These are phyloP conservation scores for Mycena sanguinolenta DNA, from an alignment of 768 basidiomycete genomes.

Conservation along the genomic window DNA sequence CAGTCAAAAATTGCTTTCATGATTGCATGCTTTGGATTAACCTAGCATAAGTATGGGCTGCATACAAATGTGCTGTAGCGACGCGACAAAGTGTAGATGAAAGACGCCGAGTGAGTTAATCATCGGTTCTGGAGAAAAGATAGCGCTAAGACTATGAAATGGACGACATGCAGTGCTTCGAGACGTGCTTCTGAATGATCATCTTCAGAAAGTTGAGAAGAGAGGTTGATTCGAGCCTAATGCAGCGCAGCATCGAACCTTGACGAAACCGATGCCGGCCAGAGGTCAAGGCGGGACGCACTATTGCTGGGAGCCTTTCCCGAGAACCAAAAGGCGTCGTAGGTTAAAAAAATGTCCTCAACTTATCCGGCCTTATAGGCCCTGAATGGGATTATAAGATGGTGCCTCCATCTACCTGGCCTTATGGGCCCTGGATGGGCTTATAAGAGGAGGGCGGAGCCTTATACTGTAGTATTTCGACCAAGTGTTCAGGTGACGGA, in stretches of 20 bases:
- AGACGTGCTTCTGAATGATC: constrained; percentile 32
- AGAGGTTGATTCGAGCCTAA: neutral
- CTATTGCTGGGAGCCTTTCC: constrained; percentile 97
- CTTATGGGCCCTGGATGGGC: too few species aligned
- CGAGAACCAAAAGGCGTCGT: constrained; percentile 99
- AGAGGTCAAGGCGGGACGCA: constrained; percentile 86
- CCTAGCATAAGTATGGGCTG: constrained; percentile 36
- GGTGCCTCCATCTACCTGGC: too few species aligned
- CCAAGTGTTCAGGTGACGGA: too few species aligned
- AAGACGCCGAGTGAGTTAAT: constrained; percentile 9
- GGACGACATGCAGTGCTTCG: too few species aligned
- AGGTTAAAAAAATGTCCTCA: too few species aligned
- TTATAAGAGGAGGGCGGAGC: too few species aligned
- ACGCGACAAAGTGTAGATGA: constrained; percentile 33
- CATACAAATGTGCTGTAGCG: constrained; percentile 33
- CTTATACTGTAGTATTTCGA: too few species aligned
- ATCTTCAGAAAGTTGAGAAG: too few species aligned
- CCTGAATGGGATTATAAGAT: too few species aligned
- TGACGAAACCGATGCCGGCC: constrained; percentile 94
- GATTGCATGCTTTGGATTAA: constrained; percentile 28
- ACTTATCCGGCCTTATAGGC: too few species aligned
- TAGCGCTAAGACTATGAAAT: too few species aligned
- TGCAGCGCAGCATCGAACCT: constrained; percentile 70
- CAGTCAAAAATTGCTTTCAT: neutral
- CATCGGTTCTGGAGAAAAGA: too few species aligned